Evolutionary conservation across 1,139 yeast species (phyloP).

Genomic region (Zygoascus hellenicus): DNA sequence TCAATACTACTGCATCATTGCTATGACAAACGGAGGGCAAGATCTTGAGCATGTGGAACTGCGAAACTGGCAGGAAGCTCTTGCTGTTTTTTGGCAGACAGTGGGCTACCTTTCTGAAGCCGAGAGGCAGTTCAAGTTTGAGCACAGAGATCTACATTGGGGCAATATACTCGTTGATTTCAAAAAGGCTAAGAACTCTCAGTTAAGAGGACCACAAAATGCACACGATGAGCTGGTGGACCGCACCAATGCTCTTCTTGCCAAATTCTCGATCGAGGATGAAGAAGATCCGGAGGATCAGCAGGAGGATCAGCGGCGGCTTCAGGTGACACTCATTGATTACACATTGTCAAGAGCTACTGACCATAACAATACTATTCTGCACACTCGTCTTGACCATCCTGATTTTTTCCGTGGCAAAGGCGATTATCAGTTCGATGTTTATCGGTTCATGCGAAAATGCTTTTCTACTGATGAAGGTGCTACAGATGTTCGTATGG

Average conservation of each 20-base stretch:
- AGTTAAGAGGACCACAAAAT: constrained; percentile 2
- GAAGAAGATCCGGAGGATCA: constrained; percentile 15
- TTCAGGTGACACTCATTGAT: constrained; percentile 50
- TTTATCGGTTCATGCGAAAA: constrained; percentile 44
- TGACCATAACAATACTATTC: constrained; percentile 20
- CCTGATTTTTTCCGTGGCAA: constrained; percentile 48
- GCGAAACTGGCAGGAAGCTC: constrained; percentile 48
- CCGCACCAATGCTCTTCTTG: constrained; percentile 15
- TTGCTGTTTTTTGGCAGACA: constrained; percentile 48
- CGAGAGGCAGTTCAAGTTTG: constrained; percentile 49
- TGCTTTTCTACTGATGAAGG: constrained; percentile 16
- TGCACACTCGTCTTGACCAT: constrained; percentile 39
- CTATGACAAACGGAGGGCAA: constrained; percentile 44
- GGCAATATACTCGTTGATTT: constrained; percentile 45
- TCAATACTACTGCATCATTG: constrained; percentile 43
- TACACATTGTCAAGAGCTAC: constrained; percentile 48
- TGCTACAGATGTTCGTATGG: background rate
- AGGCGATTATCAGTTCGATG: constrained; percentile 49
- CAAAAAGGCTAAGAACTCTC: background rate
- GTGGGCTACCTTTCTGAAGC: constrained; percentile 45
- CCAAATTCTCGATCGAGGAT: constrained; percentile 16
- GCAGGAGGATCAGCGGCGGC: constrained; percentile 17
- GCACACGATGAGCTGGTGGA: constrained; percentile 6
- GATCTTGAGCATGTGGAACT: constrained; percentile 43
- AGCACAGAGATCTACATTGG: constrained; percentile 63